Evolutionary conservation across 306 rosid genomes (phyloP).

Genomic region (Malus sieversii): DNA sequence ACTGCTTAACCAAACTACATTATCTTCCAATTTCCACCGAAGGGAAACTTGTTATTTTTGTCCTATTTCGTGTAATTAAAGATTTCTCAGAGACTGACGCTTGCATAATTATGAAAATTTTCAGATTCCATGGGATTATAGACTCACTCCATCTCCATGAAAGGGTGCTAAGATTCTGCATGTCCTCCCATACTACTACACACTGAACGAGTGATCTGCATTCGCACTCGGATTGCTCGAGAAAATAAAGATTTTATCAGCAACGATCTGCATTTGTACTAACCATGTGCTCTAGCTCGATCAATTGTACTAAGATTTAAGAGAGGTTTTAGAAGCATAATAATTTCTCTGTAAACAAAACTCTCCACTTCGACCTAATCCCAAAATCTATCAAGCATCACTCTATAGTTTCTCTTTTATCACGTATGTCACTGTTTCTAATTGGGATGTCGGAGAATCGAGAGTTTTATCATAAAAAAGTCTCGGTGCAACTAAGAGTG

Average conservation of each 20-base stretch:
- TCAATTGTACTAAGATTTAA: background rate
- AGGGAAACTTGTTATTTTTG: background rate
- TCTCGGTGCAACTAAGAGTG: no score
- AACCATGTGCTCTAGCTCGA: background rate
- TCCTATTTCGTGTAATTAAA: background rate
- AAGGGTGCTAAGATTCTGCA: background rate
- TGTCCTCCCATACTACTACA: background rate
- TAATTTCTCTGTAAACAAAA: background rate
- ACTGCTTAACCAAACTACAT: background rate
- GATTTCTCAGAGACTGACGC: background rate
- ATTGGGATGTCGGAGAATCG: no score
- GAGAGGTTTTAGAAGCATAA: background rate
- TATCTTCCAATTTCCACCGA: background rate
- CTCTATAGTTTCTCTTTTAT: background rate
- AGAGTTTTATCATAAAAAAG: no score
- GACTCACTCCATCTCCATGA: background rate
- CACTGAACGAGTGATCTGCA: background rate
- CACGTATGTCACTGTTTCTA: background rate
- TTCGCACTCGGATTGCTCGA: conserved; percentile 1
- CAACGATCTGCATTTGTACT: background rate
- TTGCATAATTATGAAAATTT: background rate
- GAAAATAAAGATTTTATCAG: conserved; percentile 6
- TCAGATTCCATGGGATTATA: conserved; percentile 10
- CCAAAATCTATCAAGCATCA: background rate
- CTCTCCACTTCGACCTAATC: background rate